Conservation (phyloP, 139 green algal genomes). For the Chlorella sp. region DNA sequence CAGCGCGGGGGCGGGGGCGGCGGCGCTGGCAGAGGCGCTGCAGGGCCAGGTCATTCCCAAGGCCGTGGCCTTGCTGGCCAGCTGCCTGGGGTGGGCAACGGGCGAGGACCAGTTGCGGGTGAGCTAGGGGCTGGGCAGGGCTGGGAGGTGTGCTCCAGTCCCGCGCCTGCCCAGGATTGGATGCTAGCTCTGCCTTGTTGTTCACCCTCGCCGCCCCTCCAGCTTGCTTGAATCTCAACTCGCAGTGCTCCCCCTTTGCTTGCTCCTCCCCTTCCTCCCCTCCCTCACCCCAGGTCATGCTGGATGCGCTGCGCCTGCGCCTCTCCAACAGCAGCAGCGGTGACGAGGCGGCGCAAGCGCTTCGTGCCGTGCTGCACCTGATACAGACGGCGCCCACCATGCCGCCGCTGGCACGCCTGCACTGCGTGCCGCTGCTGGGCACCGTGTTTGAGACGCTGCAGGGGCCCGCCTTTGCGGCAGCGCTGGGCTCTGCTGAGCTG, state of each 20-base stretch:
- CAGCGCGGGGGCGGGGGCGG: background rate
- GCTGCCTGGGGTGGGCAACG: background rate
- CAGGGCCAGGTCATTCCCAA: background rate
- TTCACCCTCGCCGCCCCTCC: too few species aligned
- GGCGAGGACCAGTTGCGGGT: slow-evolving; percentile 8
- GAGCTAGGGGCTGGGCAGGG: background rate
- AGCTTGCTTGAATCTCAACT: too few species aligned
- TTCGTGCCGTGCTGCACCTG: slow-evolving; percentile 20
- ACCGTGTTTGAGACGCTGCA: slow-evolving; percentile 11
- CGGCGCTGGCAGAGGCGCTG: background rate
- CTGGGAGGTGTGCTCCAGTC: too few species aligned
- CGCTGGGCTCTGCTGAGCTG: background rate
- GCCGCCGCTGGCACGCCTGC: background rate
- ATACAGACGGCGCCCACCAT: background rate
- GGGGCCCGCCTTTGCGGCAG: background rate
- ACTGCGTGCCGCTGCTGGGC: slow-evolving; percentile 27
- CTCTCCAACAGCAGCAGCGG: slow-evolving; percentile 3
- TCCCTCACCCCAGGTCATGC: background rate
- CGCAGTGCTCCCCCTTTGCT: background rate
- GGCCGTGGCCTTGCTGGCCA: slow-evolving; percentile 2
- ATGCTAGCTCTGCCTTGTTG: too few species aligned
- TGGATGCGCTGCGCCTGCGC: slow-evolving; percentile 30
- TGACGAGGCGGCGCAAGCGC: background rate
- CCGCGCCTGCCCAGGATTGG: background rate
- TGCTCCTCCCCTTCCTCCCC: background rate